A percentile compares a stretch with the other conserved stretches of the same genome.
phyloP scores from a whole-genome alignment of 352 stramenopile genomes.

The Globisporangium iwayamae region DNA sequence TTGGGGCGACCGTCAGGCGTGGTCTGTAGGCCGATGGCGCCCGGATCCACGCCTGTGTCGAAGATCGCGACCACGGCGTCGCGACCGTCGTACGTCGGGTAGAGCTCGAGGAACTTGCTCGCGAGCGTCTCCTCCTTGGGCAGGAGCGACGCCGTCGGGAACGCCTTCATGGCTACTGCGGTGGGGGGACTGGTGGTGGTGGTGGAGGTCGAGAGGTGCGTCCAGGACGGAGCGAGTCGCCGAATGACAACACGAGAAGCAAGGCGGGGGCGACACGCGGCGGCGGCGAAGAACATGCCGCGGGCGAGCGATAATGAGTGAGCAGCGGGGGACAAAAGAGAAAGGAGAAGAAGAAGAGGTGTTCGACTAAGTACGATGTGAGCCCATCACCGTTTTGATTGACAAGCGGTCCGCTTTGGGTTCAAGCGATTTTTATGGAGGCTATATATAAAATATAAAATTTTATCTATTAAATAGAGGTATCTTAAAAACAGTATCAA shows the following conservation, averaged over 20 bases:
- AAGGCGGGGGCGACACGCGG: constrained; percentile 1
- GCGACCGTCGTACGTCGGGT: constrained; percentile 89
- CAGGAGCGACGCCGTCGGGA: constrained; percentile 67
- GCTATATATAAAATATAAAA: too few species aligned
- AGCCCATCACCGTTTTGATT: too few species aligned
- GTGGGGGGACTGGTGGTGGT: neutral
- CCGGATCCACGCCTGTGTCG: constrained; percentile 95
- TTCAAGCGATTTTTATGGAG: too few species aligned
- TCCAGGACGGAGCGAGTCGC: constrained; percentile 2
- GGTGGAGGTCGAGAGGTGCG: neutral
- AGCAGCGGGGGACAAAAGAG: too few species aligned
- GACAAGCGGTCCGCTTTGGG: too few species aligned
- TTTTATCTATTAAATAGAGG: too few species aligned
- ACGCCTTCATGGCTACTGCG: constrained; percentile 35
- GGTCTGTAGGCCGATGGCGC: constrained; percentile 80
- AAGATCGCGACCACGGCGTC: constrained; percentile 93
- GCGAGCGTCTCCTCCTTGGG: constrained; percentile 92
- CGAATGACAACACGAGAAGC: constrained; percentile 7
- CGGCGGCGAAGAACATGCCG: neutral
- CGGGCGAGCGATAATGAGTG: neutral
- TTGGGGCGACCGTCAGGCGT: constrained; percentile 89
- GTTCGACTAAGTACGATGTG: too few species aligned
- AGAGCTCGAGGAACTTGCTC: constrained; percentile 66
- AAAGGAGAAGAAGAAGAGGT: too few species aligned
- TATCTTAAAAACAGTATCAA: too few species aligned